Percentiles rank a stretch among this genome's conserved stretches.
Evolutionary conservation across 257 asterid genomes (phyloP).

Genomic region (Fraxinus americana): DNA sequence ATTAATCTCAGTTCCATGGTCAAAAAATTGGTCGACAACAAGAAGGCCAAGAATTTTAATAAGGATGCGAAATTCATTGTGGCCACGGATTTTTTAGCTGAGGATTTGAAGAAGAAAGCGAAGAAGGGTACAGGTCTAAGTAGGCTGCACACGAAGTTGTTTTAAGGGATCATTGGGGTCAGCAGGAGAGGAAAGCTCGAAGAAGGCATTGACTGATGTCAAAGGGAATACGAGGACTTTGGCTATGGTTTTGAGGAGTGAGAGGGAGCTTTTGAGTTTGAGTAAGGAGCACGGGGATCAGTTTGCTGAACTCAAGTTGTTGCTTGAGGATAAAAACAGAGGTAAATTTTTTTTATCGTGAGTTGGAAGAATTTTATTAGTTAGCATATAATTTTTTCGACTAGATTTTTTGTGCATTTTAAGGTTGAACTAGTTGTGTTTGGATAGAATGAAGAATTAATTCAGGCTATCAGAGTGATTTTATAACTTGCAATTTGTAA

Average conservation of each 20-base stretch:
- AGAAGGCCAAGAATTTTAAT: slow-evolving; percentile 45
- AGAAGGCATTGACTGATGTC: slow-evolving; percentile 78
- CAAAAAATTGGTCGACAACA: slow-evolving; percentile 67
- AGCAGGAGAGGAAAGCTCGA: slow-evolving; percentile 43
- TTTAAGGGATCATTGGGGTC: slow-evolving; percentile 60
- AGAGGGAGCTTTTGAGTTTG: slow-evolving; percentile 43
- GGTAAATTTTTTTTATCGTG: too few species aligned
- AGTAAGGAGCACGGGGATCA: slow-evolving; percentile 51
- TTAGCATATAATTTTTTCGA: too few species aligned
- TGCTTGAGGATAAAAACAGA: slow-evolving; percentile 41
- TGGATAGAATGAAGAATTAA: too few species aligned
- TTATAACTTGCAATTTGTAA: too few species aligned
- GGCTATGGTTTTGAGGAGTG: slow-evolving; percentile 91
- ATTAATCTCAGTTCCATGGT: slow-evolving; percentile 62
- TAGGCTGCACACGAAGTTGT: slow-evolving; percentile 72
- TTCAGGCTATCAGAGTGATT: too few species aligned
- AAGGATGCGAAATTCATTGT: slow-evolving; percentile 42
- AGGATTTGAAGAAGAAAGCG: slow-evolving; percentile 64
- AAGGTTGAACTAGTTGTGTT: too few species aligned
- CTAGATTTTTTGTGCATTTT: too few species aligned
- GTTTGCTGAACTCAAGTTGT: slow-evolving; percentile 58
- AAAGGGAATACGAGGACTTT: slow-evolving; percentile 76
- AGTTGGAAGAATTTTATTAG: too few species aligned
- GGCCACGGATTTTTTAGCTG: slow-evolving; percentile 62
- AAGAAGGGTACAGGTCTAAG: slow-evolving; percentile 37